A percentile compares a stretch with the other conserved stretches of the same genome.
Conservation (phyloP, 1,139 yeast species). For the Debaryomyces sp. region DNA sequence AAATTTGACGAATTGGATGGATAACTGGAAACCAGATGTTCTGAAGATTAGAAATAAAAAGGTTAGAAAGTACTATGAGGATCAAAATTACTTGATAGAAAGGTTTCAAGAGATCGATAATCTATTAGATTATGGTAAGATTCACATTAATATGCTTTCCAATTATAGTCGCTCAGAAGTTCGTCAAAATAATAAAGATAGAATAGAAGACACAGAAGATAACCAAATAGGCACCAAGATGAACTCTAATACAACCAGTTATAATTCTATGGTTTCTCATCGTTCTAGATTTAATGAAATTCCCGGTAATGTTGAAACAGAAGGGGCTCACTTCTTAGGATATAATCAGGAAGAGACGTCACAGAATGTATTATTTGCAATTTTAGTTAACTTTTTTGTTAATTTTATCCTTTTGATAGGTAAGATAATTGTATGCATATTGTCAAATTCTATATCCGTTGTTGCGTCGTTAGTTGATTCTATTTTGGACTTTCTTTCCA, state of each 20-base stretch:
- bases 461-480: conserved; percentile 82
- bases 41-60: conserved; percentile 23
- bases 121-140: conserved; percentile 66
- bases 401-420: conserved; percentile 65
- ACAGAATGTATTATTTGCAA: conserved; percentile 57
- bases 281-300: conserved; percentile 44
- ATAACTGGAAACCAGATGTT: conserved; percentile 25
- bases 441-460: conserved; percentile 72
- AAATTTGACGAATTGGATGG: conserved; percentile 54
- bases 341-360: conserved; percentile 46
- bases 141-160: conserved; percentile 65
- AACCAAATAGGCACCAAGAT: not conserved
- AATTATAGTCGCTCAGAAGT: conserved; percentile 47
- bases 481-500: conserved; percentile 70
- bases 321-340: conserved; percentile 57
- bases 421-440: conserved; percentile 60
- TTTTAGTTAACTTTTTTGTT: conserved; percentile 62
- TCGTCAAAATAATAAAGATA: conserved; percentile 26
- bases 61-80: conserved; percentile 40
- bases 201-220: conserved; percentile 16
- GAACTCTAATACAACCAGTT: conserved; percentile 6
- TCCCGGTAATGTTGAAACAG: conserved; percentile 62
- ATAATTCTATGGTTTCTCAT: conserved; percentile 17
- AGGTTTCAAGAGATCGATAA: conserved; percentile 55
- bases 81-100: conserved; percentile 62